These are phyloP conservation scores for Metroxylon sagu DNA, from an alignment of 176 grass and related monocot genomes.

Conservation along the genomic window DNA sequence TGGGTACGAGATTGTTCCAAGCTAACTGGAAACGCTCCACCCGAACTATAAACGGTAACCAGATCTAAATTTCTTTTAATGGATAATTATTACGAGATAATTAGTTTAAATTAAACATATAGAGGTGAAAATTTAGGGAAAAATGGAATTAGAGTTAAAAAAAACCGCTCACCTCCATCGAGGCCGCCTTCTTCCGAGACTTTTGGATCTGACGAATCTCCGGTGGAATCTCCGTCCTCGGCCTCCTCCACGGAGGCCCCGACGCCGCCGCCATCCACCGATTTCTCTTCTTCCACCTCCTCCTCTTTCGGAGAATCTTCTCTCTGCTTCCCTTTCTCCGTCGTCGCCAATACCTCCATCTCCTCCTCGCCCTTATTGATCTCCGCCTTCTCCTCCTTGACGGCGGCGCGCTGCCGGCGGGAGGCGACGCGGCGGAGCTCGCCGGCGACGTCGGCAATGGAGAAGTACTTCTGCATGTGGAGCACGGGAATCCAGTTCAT, in stretches of 20 bases:
- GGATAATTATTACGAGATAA: too few relatives aligned
- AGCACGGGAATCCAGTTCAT: slow-evolving; percentile 94
- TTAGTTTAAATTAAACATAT: too few relatives aligned
- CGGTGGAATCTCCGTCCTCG: slow-evolving; percentile 47
- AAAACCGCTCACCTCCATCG: slow-evolving; percentile 53
- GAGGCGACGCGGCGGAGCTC: slow-evolving; percentile 59
- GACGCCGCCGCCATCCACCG: neutral
- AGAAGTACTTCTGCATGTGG: slow-evolving; percentile 92
- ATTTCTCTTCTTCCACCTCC: slow-evolving; percentile 4
- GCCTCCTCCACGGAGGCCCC: slow-evolving; percentile 13
- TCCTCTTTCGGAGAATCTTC: neutral
- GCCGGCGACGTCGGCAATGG: slow-evolving; percentile 51
- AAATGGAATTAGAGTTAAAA: too few relatives aligned
- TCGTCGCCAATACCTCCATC: slow-evolving; percentile 32
- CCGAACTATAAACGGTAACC: slow-evolving; percentile 13
- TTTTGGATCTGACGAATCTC: slow-evolving; percentile 76
- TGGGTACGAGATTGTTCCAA: slow-evolving; percentile 19
- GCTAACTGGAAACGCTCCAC: slow-evolving; percentile 12
- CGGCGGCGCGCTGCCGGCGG: slow-evolving; percentile 23
- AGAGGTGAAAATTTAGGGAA: too few relatives aligned
- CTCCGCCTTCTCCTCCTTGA: slow-evolving; percentile 1
- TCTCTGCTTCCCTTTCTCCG: slow-evolving; percentile 24
- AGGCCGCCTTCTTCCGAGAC: slow-evolving; percentile 40
- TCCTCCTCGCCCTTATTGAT: slow-evolving; percentile 36
- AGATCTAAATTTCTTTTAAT: slow-evolving; percentile 34